A percentile compares a stretch with the other conserved stretches of the same genome.
phyloP scores from a whole-genome alignment of 495 filamentous ascomycete genomes.

The Podospora pseudopauciseta region DNA sequence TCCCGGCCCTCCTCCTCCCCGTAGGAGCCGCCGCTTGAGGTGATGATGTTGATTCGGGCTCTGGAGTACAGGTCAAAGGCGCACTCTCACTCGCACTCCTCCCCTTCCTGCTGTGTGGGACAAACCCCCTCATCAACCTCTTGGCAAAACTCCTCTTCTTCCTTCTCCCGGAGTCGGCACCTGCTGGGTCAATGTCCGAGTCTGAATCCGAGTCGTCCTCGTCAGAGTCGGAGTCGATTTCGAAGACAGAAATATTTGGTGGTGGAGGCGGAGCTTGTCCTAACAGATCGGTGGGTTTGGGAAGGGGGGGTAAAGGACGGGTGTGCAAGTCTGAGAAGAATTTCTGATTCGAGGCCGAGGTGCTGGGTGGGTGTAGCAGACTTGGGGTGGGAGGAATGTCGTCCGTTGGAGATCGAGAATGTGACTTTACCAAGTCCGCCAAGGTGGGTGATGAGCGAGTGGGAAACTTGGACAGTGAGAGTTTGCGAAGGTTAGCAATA shows the following conservation, averaged over 20 bases:
- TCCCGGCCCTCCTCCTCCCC: background rate
- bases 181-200: background rate
- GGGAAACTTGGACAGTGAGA: conserved; percentile 18
- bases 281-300: background rate
- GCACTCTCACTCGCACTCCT: background rate
- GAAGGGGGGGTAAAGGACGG: conserved; percentile 18
- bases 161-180: background rate
- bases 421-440: conserved; percentile 16
- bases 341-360: background rate
- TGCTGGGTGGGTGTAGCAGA: background rate
- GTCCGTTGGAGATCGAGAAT: conserved; percentile 5
- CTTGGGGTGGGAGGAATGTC: conserved; percentile 1
- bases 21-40: background rate
- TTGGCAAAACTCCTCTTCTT: background rate
- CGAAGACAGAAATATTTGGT: conserved; percentile 26
- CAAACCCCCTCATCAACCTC: background rate
- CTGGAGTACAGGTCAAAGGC: background rate
- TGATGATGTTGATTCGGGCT: background rate
- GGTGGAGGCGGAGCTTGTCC: conserved; percentile 5
- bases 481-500: conserved; percentile 17
- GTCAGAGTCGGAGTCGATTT: conserved; percentile 25
- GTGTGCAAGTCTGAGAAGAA: conserved; percentile 5
- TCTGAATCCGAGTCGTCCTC: background rate
- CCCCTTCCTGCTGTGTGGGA: background rate
- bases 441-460: conserved; percentile 22